phyloP scores from a whole-genome alignment of 495 filamentous ascomycete genomes.

The Lophium mytilinum region DNA sequence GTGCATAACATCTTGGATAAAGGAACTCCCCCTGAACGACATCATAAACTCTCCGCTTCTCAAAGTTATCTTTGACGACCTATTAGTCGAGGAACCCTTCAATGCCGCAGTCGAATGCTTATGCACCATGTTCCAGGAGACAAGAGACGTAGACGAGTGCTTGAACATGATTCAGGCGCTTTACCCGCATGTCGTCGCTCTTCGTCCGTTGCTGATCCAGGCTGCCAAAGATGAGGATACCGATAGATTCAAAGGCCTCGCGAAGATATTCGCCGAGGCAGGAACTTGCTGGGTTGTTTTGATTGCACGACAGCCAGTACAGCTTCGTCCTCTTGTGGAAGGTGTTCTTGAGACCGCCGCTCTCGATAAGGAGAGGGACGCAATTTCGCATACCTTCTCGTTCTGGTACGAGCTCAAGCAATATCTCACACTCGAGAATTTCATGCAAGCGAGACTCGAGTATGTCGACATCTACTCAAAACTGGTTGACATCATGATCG shows the following conservation, averaged over 20 bases:
- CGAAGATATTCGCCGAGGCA: constrained; percentile 83
- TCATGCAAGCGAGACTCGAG: constrained; percentile 67
- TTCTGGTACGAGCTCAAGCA: constrained; percentile 99
- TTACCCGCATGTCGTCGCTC: constrained; percentile 71
- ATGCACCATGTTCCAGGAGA: constrained; percentile 84
- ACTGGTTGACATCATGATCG: constrained; percentile 88
- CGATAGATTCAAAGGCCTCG: constrained; percentile 83
- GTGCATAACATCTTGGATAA: constrained; percentile 92
- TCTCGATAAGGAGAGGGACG: constrained; percentile 78
- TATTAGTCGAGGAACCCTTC: constrained; percentile 68
- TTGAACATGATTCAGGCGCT: constrained; percentile 70
- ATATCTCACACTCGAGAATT: constrained; percentile 82
- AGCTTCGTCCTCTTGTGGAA: constrained; percentile 84
- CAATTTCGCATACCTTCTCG: constrained; percentile 81
- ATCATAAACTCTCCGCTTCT: constrained; percentile 82
- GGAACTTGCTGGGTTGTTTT: constrained; percentile 90
- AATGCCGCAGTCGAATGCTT: constrained; percentile 90
- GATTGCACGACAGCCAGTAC: constrained; percentile 69
- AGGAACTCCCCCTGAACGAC: constrained; percentile 75
- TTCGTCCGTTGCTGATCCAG: constrained; percentile 69
- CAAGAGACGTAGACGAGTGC: constrained; percentile 84
- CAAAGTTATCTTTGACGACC: constrained; percentile 65
- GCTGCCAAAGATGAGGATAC: constrained; percentile 71
- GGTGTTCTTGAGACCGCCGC: constrained; percentile 83
- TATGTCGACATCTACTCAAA: constrained; percentile 73